These are phyloP conservation scores for Mrakia gelida DNA, from an alignment of 768 basidiomycete genomes.

Conservation along the genomic window DNA sequence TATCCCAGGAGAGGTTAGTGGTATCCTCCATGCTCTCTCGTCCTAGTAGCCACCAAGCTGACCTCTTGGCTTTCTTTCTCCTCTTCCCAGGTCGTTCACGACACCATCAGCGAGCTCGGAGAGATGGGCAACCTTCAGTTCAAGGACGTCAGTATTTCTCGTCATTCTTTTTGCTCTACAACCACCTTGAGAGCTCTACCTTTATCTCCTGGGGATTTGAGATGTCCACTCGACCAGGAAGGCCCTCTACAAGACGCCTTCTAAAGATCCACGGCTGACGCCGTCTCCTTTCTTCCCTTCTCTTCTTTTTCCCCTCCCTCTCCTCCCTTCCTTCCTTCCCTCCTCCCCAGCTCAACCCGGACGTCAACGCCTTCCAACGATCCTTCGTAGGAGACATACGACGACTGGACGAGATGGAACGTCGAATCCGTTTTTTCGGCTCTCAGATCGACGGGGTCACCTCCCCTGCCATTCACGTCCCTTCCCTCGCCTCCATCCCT, in stretches of 20 bases:
- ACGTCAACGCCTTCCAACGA: conserved; percentile 94
- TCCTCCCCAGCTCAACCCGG: conserved; percentile 71
- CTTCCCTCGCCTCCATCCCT: conserved; percentile 78
- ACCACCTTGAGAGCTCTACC: not conserved
- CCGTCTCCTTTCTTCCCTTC: not conserved
- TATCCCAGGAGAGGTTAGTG: conserved; percentile 77
- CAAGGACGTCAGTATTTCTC: conserved; percentile 69
- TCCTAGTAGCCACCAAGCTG: not conserved
- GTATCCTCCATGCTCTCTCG: not conserved
- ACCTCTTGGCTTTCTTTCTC: not conserved
- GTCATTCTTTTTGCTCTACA: not conserved
- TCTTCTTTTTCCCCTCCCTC: conserved; percentile 2
- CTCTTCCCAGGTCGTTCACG: conserved; percentile 59
- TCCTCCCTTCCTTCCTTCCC: not conserved
- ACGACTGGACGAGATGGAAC: conserved; percentile 90
- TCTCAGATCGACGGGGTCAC: conserved; percentile 81
- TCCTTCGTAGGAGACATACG: conserved; percentile 96
- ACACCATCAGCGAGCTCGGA: conserved; percentile 90
- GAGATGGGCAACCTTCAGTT: conserved; percentile 95
- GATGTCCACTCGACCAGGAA: not conserved
- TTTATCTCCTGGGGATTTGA: not conserved
- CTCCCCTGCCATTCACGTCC: conserved; percentile 66
- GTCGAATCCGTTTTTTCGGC: conserved; percentile 84
- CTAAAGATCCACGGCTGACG: not conserved
- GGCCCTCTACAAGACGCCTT: conserved; percentile 7